Conservation (phyloP, 805 yeast species). For the Saccharomycopsis sp. region DNA sequence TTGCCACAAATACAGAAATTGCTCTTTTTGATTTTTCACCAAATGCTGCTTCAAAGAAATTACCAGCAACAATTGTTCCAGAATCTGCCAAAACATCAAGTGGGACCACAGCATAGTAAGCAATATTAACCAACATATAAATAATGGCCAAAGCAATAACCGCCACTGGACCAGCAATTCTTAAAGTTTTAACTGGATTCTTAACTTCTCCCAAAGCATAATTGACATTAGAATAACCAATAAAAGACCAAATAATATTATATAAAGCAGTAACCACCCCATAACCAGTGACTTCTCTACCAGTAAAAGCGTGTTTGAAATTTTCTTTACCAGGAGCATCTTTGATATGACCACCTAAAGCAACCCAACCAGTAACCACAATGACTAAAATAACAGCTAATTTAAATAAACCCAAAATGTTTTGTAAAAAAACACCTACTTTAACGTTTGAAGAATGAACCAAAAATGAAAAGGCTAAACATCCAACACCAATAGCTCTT, state of each 20-base stretch:
- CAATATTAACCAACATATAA: constrained; percentile 68
- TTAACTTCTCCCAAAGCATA: constrained; percentile 74
- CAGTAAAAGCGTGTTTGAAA: constrained; percentile 44
- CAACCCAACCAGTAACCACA: constrained; percentile 74
- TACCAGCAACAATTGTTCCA: constrained; percentile 65
- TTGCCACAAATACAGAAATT: constrained; percentile 68
- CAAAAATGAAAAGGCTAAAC: constrained; percentile 59
- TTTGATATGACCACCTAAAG: constrained; percentile 59
- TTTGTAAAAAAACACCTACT: constrained; percentile 57
- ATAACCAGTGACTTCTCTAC: constrained; percentile 42
- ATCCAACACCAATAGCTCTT: constrained; percentile 67
- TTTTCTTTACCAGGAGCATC: constrained; percentile 45
- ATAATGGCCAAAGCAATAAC: constrained; percentile 48
- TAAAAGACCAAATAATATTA: constrained; percentile 77
- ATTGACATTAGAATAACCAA: constrained; percentile 76
- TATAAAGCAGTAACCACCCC: constrained; percentile 69
- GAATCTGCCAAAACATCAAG: constrained; percentile 47
- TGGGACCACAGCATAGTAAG: constrained; percentile 77
- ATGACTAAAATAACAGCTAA: constrained; percentile 61
- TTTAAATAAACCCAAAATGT: constrained; percentile 60
- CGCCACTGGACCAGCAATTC: constrained; percentile 67
- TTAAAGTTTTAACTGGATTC: constrained; percentile 61
- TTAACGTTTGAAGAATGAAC: constrained; percentile 52
- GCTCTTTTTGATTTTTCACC: constrained; percentile 62
- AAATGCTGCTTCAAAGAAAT: constrained; percentile 63